Percentiles rank a stretch among this genome's conserved stretches.
These are phyloP conservation scores for Gracilaria gracilis DNA, from an alignment of 23 red algal genomes.

Conservation along the genomic window DNA sequence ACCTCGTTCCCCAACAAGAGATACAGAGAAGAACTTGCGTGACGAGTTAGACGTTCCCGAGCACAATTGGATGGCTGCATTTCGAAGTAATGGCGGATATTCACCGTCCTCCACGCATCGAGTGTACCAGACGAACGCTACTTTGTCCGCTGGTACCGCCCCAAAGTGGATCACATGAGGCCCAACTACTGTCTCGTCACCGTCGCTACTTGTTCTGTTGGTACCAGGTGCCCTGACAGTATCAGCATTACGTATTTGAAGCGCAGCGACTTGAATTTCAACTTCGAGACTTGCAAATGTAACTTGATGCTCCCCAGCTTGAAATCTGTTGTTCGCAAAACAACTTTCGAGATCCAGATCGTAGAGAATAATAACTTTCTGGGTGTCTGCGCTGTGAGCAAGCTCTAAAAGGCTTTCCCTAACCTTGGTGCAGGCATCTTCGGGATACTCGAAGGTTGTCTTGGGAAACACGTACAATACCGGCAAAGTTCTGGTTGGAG, in stretches of 20 bases:
- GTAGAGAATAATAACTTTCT: conserved; percentile 53
- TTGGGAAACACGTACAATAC: conserved; percentile 74
- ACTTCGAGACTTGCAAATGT: not conserved
- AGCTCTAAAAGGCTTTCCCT: conserved; percentile 18
- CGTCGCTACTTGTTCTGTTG: not conserved
- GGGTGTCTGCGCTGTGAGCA: not conserved
- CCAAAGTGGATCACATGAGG: conserved; percentile 5
- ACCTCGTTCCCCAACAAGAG: not conserved
- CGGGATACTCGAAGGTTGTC: conserved; percentile 10
- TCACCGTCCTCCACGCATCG: not conserved
- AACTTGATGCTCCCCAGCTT: conserved; percentile 1
- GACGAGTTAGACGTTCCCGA: conserved; percentile 19
- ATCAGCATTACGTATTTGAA: not conserved
- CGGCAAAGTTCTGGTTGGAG: conserved; percentile 61
- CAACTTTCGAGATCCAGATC: conserved; percentile 45
- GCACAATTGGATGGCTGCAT: conserved; percentile 37
- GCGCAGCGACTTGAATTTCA: conserved; percentile 26
- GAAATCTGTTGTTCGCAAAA: conserved; percentile 36
- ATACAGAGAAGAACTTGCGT: conserved; percentile 32
- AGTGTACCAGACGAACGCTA: conserved; percentile 57
- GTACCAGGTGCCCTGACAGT: not conserved
- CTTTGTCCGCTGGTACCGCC: conserved; percentile 23
- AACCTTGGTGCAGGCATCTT: not conserved
- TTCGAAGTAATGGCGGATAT: conserved; percentile 24
- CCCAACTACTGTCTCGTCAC: conserved; percentile 13